Base-by-base conservation (phyloP, 2,329 filamentous ascomycete species). In the Chrysoporthe deuterocubensis region DNA sequence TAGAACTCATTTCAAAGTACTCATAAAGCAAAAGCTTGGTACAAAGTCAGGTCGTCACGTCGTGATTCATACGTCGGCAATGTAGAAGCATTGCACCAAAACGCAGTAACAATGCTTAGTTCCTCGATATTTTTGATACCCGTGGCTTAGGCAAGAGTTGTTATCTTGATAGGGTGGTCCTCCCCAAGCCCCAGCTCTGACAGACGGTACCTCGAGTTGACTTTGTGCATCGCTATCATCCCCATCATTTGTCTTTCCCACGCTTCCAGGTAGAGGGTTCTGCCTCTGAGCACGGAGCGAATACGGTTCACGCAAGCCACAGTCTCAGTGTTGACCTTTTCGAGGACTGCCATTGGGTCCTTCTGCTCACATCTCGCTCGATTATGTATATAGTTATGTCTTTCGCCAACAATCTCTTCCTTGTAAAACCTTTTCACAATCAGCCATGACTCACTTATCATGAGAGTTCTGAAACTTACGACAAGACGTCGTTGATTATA, bases 201-300 rank as follows among this genome's bases (percentile, higher is more conserved):
- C 34, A 63, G 48, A 34, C 48, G 46, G n/a, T 63, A 63, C 6
- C 61, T 34, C 6, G 46, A n/a, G 21, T 32, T 18, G 34, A 43
- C n/a, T 18, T n/a, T 63, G 48, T 63, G 61, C 61, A 63, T 43
- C 16, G 48, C 48, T 42, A 63, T 63, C 46, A 32, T 52, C 11
- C 61, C 61, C 61, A 63, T 63, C 2, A 54, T n/a, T n/a, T 56
- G 61, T 9, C 37, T 34, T 54, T 63, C 61, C 61, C 61, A 63
- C n/a, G 46, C 50, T 54, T 52, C 48, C 48, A 63, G 14, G 37
- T 63, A 64, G 8, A 32, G 40, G 16, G 37, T 42, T n/a, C 52
- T 64, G 14, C 52, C 62, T 34, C 21, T 48, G 13, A 58, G 42
- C 21, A 57, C 57, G 11, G n/a, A 43, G 11, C 40, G 26, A 26